phyloP scores from a whole-genome alignment of 352 stramenopile genomes.

The Pythium rhizo-oryzae region DNA sequence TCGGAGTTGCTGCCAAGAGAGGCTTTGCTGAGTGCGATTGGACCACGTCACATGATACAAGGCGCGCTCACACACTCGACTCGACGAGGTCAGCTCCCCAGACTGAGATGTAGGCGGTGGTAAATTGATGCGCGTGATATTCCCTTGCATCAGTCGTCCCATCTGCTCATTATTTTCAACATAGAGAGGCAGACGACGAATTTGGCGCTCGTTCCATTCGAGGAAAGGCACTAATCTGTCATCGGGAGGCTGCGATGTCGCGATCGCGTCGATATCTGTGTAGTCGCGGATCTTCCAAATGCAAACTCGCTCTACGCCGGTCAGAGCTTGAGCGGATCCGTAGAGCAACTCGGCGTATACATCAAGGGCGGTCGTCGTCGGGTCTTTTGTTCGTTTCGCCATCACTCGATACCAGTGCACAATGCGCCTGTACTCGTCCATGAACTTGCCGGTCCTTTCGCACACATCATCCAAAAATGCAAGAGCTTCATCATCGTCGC shows the following conservation, averaged over 20 bases:
- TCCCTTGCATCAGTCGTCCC: slow-evolving; percentile 39
- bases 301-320: slow-evolving; percentile 42
- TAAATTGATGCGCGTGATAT: slow-evolving; percentile 28
- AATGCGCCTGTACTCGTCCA: slow-evolving; percentile 42
- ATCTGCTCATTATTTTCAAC: slow-evolving; percentile 36
- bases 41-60: slow-evolving; percentile 64
- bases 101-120: background rate
- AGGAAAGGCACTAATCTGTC: slow-evolving; percentile 67
- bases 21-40: slow-evolving; percentile 45
- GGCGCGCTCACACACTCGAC: slow-evolving; percentile 37
- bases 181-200: slow-evolving; percentile 66
- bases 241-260: slow-evolving; percentile 53
- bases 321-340: slow-evolving; percentile 44
- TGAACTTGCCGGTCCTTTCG: slow-evolving; percentile 40
- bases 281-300: slow-evolving; percentile 58
- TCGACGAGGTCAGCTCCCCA: background rate
- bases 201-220: slow-evolving; percentile 53
- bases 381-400: slow-evolving; percentile 39
- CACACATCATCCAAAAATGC: slow-evolving; percentile 51
- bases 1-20: slow-evolving; percentile 53
- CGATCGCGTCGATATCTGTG: slow-evolving; percentile 49
- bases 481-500: slow-evolving; percentile 52
- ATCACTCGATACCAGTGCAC: slow-evolving; percentile 64
- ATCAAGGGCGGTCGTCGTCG: slow-evolving; percentile 45
- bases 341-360: slow-evolving; percentile 58